These are phyloP conservation scores for Elaeis oleifera DNA, from an alignment of 202 grass and related monocot genomes.

Conservation along the genomic window DNA sequence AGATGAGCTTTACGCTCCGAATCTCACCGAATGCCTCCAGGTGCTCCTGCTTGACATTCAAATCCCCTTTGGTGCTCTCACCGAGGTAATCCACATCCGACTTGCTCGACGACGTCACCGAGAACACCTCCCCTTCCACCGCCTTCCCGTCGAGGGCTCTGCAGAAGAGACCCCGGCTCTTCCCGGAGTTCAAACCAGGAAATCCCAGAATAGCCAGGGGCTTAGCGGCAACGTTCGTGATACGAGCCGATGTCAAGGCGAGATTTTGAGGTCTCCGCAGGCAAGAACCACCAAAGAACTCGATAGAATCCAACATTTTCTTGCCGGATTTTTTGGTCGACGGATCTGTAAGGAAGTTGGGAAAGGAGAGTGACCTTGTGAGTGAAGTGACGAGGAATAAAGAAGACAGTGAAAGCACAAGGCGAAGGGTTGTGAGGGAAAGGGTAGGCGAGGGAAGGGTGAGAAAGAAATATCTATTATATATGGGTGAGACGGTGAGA, in stretches of 20 bases:
- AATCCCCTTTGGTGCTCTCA: slow-evolving; percentile 89
- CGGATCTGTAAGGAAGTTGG: too few relatives aligned
- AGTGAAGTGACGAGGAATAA: too few relatives aligned
- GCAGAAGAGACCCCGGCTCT: neutral
- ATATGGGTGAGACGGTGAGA: too few relatives aligned
- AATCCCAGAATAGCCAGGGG: neutral
- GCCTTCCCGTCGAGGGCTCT: slow-evolving; percentile 8
- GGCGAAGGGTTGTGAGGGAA: too few relatives aligned
- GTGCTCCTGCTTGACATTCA: slow-evolving; percentile 69
- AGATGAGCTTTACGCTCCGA: neutral
- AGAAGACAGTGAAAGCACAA: too few relatives aligned
- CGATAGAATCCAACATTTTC: slow-evolving; percentile 13
- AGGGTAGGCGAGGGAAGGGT: too few relatives aligned
- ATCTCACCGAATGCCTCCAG: slow-evolving; percentile 66
- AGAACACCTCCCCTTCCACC: slow-evolving; percentile 63
- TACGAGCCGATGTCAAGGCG: neutral
- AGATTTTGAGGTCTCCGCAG: neutral
- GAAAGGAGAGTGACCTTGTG: too few relatives aligned
- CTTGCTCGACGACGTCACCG: slow-evolving; percentile 64
- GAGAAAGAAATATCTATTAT: too few relatives aligned
- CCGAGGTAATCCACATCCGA: slow-evolving; percentile 88
- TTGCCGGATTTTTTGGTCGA: neutral
- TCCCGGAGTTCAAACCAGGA: neutral
- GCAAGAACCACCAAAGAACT: neutral
- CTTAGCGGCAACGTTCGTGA: neutral